A percentile compares a stretch with the other conserved stretches of the same genome.
phyloP scores from a whole-genome alignment of 192 early-diverging fungal genomes.

The Rhizoclosmatium sp. region DNA sequence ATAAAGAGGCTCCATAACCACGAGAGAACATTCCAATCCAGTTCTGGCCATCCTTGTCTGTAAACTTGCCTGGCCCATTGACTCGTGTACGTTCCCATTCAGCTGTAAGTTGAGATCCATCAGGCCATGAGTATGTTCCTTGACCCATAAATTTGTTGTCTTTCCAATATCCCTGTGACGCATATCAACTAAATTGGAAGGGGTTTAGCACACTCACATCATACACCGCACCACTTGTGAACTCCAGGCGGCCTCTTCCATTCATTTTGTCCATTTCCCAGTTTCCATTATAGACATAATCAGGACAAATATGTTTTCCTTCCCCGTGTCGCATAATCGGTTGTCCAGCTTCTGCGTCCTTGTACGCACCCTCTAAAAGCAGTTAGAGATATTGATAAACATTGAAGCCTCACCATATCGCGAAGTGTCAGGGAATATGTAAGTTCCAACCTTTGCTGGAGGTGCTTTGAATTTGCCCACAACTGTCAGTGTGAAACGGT shows the following conservation, averaged over 20 bases:
- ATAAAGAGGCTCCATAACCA: constrained; percentile 36
- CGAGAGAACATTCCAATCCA: constrained; percentile 50
- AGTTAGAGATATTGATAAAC: not conserved
- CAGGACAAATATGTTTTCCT: constrained; percentile 27
- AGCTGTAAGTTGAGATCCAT: constrained; percentile 39
- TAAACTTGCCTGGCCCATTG: constrained; percentile 44
- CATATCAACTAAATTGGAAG: not conserved
- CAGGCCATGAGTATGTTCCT: constrained; percentile 48
- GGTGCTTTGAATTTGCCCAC: not conserved
- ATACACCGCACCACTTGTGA: constrained; percentile 42
- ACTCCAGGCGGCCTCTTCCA: constrained; percentile 30
- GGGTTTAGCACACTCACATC: constrained; percentile 27
- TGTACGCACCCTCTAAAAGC: constrained; percentile 7
- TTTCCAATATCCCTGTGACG: constrained; percentile 40
- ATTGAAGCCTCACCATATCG: constrained; percentile 41
- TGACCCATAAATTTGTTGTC: constrained; percentile 47
- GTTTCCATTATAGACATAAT: constrained; percentile 16
- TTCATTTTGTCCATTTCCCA: constrained; percentile 40
- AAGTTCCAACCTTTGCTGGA: constrained; percentile 40
- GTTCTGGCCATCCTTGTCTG: constrained; percentile 30
- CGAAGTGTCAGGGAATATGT: constrained; percentile 48
- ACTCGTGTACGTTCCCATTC: constrained; percentile 46
- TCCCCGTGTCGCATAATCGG: constrained; percentile 34
- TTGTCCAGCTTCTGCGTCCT: constrained; percentile 6
- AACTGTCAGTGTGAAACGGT: too few relatives aligned